Conservation (phyloP, 1,284 basidiomycete genomes). For the Clitocybe nebularis region DNA sequence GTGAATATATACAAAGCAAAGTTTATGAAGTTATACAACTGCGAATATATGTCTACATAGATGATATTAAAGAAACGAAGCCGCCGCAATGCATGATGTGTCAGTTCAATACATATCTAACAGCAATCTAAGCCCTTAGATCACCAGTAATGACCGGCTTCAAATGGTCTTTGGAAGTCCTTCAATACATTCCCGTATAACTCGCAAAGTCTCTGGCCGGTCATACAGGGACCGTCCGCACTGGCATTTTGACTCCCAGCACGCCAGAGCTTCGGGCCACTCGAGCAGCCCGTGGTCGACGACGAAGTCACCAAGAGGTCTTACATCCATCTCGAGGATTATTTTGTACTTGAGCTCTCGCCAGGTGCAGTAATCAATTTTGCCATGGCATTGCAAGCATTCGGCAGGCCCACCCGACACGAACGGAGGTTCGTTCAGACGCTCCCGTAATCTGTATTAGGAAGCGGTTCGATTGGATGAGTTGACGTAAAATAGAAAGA, state of each 20-base stretch:
- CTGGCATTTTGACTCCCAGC: constrained; percentile 54
- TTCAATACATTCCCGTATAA: constrained; percentile 51
- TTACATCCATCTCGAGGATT: constrained; percentile 50
- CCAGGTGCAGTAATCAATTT: constrained; percentile 58
- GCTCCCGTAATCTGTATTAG: constrained; percentile 38
- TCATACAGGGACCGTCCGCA: constrained; percentile 55
- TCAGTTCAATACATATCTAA: too few species aligned
- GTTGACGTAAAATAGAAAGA: too few species aligned
- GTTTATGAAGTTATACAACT: too few species aligned
- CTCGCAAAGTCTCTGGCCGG: constrained; percentile 47
- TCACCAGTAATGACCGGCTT: too few species aligned
- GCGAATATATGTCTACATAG: too few species aligned
- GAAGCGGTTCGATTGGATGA: too few species aligned
- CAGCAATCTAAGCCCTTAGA: too few species aligned
- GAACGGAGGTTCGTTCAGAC: constrained; percentile 55
- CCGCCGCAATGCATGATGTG: too few species aligned
- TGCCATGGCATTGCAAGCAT: constrained; percentile 43
- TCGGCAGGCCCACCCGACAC: constrained; percentile 41
- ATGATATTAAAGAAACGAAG: too few species aligned
- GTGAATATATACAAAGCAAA: too few species aligned
- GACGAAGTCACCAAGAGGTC: constrained; percentile 57
- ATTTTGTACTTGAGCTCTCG: constrained; percentile 56
- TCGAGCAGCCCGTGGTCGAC: constrained; percentile 41
- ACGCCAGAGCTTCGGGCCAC: constrained; percentile 54
- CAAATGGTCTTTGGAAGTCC: constrained; percentile 35